phyloP scores from a whole-genome alignment of 345 rosid species.

The Citrus glauca region DNA sequence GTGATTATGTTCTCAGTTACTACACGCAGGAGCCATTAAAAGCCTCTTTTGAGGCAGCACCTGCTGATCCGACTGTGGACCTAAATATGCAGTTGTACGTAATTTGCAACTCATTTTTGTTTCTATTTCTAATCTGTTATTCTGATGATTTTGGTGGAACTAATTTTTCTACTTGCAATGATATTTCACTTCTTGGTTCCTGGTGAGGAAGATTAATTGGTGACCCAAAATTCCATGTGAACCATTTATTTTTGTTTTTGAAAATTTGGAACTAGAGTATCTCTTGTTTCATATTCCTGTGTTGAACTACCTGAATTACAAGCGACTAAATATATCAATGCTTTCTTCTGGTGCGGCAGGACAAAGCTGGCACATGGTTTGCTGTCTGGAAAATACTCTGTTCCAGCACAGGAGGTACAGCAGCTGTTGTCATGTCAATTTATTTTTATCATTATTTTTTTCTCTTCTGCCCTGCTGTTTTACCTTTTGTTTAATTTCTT shows the following conservation, averaged over 20 bases:
- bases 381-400: constrained; percentile 88
- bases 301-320: neutral
- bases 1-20: constrained; percentile 46
- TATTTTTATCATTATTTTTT: neutral
- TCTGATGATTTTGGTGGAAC: neutral
- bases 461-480: neutral
- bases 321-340: neutral
- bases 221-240: neutral
- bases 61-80: constrained; percentile 96
- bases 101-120: constrained; percentile 9
- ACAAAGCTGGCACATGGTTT: constrained; percentile 96
- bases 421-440: constrained; percentile 4
- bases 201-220: neutral
- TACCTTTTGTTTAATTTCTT: constrained; percentile 11
- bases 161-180: neutral
- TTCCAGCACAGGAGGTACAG: constrained; percentile 68
- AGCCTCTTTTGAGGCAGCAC: constrained; percentile 77
- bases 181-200: neutral
- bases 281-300: neutral
- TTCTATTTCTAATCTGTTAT: neutral
- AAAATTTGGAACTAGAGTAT: neutral
- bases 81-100: constrained; percentile 95
- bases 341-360: constrained; percentile 46
- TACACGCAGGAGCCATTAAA: constrained; percentile 63
- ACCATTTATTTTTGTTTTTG: neutral